phyloP scores from a whole-genome alignment of 257 asterid genomes.

The Lantana camara region DNA sequence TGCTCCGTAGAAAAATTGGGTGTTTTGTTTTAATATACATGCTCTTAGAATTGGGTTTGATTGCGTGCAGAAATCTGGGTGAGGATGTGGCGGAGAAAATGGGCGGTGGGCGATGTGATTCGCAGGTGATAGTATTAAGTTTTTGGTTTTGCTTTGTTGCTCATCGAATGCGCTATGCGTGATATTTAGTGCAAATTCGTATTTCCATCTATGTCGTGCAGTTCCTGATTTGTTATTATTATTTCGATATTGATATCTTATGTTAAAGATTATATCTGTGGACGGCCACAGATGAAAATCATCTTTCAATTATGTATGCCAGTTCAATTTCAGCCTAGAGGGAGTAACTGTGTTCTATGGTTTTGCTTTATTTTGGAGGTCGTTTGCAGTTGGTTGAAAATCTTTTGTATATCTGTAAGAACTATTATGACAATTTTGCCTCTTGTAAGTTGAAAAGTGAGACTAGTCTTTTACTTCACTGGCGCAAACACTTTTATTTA shows the following conservation, averaged over 20 bases:
- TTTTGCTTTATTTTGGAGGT: neutral
- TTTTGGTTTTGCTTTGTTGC: neutral
- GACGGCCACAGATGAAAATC: neutral
- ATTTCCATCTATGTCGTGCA: neutral
- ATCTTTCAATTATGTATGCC: neutral
- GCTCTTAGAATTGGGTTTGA: neutral
- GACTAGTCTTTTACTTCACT: neutral
- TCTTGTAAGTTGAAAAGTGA: neutral
- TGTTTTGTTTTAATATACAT: neutral
- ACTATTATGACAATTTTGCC: neutral
- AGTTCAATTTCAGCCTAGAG: neutral
- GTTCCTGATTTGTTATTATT: neutral
- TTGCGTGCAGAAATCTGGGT: slow-evolving; percentile 36
- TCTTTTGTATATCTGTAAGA: neutral
- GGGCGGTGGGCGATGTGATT: slow-evolving; percentile 30
- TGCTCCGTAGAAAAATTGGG: neutral
- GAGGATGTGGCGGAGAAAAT: slow-evolving; percentile 21
- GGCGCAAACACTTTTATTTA: neutral
- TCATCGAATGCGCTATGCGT: neutral
- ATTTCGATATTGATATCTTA: neutral
- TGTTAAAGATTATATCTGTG: slow-evolving; percentile 3
- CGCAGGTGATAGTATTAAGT: slow-evolving; percentile 36
- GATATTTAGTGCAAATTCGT: neutral
- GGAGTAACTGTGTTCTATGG: neutral
- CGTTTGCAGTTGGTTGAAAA: neutral